phyloP scores from a whole-genome alignment of 2,329 filamentous ascomycete species.

The Aspergillus amoenus region DNA sequence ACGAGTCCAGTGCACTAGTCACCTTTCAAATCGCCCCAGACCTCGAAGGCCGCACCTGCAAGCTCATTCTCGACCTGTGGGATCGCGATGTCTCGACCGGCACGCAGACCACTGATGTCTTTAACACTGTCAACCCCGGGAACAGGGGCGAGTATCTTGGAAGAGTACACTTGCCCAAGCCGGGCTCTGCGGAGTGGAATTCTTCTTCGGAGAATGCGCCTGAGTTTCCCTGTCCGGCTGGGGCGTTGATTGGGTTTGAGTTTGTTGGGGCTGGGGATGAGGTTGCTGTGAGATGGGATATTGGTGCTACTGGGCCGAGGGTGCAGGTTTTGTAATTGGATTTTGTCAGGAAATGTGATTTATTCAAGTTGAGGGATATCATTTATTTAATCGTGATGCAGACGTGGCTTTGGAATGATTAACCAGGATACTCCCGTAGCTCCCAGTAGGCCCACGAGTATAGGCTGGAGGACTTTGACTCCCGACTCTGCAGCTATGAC shows the following conservation, averaged over 20 bases:
- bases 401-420: constrained; percentile 29
- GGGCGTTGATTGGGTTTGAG: constrained; percentile 23
- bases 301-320: constrained; percentile 23
- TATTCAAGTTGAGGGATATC: not conserved
- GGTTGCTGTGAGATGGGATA: constrained; percentile 24
- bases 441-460: constrained; percentile 50
- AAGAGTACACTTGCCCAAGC: constrained; percentile 14
- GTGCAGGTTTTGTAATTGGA: constrained; percentile 11
- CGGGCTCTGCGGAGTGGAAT: constrained; percentile 22
- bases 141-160: constrained; percentile 21
- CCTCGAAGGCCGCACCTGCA: constrained; percentile 19
- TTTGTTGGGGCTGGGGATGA: constrained; percentile 26
- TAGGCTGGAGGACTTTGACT: constrained; percentile 53
- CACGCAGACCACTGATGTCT: constrained; percentile 22
- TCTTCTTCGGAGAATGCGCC: constrained; percentile 20
- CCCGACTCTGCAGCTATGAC: constrained; percentile 49
- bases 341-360: too few species aligned
- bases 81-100: constrained; percentile 23
- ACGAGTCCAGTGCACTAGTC: constrained; percentile 25
- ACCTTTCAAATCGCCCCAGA: constrained; percentile 21
- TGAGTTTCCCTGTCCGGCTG: constrained; percentile 23
- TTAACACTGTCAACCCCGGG: constrained; percentile 23
- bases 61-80: constrained; percentile 25
- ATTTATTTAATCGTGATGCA: constrained; percentile 22
- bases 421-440: constrained; percentile 52